A percentile compares a stretch with the other conserved stretches of the same genome.
These are phyloP conservation scores for Vanrija sp. DNA, from an alignment of 1,284 basidiomycete species.

Conservation along the genomic window DNA sequence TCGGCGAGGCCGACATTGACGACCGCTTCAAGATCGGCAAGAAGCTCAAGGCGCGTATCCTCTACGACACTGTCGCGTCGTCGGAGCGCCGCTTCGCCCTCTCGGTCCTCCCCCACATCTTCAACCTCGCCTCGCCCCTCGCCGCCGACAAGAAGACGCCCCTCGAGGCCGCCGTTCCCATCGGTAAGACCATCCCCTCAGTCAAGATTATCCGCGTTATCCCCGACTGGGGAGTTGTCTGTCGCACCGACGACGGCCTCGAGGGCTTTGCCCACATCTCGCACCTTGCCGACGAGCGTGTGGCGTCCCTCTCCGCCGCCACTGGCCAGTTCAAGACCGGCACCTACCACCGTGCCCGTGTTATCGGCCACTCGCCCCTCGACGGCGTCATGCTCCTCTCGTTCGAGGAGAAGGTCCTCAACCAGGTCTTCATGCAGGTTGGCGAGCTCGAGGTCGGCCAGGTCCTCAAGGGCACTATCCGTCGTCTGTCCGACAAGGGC, in stretches of 20 bases:
- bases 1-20: slow-evolving; percentile 51
- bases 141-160: slow-evolving; percentile 36
- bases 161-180: slow-evolving; percentile 61
- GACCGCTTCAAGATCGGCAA: slow-evolving; percentile 71
- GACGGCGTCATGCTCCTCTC: slow-evolving; percentile 87
- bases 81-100: slow-evolving; percentile 77
- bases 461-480: slow-evolving; percentile 76
- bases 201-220: slow-evolving; percentile 72
- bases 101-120: slow-evolving; percentile 67
- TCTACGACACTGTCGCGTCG: slow-evolving; percentile 71
- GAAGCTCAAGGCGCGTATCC: slow-evolving; percentile 79
- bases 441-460: slow-evolving; percentile 80
- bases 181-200: slow-evolving; percentile 67
- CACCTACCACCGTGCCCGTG: slow-evolving; percentile 78
- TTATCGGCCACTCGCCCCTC: slow-evolving; percentile 79
- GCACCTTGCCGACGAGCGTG: slow-evolving; percentile 84
- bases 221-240: slow-evolving; percentile 72
- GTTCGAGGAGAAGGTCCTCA: slow-evolving; percentile 74
- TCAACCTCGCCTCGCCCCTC: slow-evolving; percentile 54
- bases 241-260: slow-evolving; percentile 61
- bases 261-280: slow-evolving; percentile 93
- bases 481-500: slow-evolving; percentile 70
- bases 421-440: slow-evolving; percentile 82
- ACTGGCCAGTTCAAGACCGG: slow-evolving; percentile 76
- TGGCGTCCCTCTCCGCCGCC: slow-evolving; percentile 64